Conservation (phyloP, 345 rosid species). For the Heritiera littoralis region DNA sequence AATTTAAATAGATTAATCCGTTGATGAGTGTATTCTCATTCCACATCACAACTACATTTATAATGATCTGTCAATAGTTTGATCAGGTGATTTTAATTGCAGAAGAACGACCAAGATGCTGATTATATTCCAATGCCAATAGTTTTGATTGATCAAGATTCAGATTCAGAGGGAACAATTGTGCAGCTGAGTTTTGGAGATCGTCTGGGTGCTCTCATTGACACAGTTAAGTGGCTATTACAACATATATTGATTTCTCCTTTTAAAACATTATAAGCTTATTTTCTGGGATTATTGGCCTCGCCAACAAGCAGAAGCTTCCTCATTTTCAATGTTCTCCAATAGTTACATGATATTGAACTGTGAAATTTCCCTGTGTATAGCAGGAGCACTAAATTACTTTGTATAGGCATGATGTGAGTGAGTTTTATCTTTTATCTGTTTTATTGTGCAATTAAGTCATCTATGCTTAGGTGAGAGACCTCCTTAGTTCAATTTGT, state of each 20-base stretch:
- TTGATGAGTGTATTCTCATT: not conserved
- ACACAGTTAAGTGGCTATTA: conserved; percentile 55
- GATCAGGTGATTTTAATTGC: conserved; percentile 36
- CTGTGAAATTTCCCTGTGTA: not conserved
- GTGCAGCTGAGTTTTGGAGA: conserved; percentile 95
- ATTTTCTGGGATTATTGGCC: not conserved
- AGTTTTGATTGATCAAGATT: conserved; percentile 86
- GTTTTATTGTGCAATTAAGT: not conserved
- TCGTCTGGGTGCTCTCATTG: conserved; percentile 94
- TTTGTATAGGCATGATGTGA: not conserved
- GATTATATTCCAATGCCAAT: conserved; percentile 63
- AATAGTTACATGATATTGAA: not conserved
- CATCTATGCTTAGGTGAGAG: not conserved
- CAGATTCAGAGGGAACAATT: conserved; percentile 77
- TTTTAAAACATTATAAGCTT: not conserved
- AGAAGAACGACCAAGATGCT: conserved; percentile 55
- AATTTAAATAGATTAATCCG: not conserved
- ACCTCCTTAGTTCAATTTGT: not conserved
- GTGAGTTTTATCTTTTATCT: not conserved
- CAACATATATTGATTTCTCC: not conserved
- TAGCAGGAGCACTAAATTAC: not conserved
- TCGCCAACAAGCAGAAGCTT: not conserved
- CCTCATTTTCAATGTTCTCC: not conserved
- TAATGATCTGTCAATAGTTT: not conserved
- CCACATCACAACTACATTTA: not conserved